Conservation (phyloP, 108 stramenopile species). For the Cyclotella atomus region DNA sequence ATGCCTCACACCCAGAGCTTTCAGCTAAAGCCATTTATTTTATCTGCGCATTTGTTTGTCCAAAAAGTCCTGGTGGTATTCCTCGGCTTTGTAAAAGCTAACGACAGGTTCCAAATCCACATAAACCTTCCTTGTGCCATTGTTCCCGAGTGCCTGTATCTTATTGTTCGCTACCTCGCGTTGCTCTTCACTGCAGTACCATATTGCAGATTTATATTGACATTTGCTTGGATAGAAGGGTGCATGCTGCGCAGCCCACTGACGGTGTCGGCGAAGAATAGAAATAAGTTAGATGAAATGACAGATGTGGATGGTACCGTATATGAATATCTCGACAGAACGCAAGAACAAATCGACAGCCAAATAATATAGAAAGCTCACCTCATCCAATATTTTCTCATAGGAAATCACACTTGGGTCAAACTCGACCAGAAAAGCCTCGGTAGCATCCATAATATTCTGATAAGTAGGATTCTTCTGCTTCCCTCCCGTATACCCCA, state of each 20-base stretch:
- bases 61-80: conserved; percentile 73
- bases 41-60: conserved; percentile 59
- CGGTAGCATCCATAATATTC: conserved; percentile 73
- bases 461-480: conserved; percentile 68
- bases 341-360: too few species aligned
- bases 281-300: not conserved
- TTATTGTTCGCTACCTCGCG: conserved; percentile 37
- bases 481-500: conserved; percentile 75
- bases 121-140: conserved; percentile 32
- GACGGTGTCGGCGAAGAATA: not conserved
- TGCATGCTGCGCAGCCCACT: conserved; percentile 54
- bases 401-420: conserved; percentile 61
- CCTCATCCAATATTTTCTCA: conserved; percentile 57
- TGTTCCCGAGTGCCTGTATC: conserved; percentile 41
- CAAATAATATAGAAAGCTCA: too few species aligned
- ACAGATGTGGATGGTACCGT: not conserved
- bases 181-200: conserved; percentile 53
- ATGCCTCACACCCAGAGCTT: too few species aligned
- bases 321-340: too few species aligned
- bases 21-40: too few species aligned
- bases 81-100: conserved; percentile 66
- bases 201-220: conserved; percentile 72
- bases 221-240: conserved; percentile 50
- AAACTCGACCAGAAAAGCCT: conserved; percentile 72
- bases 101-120: conserved; percentile 66